Base-by-base conservation (phyloP, 371 early-diverging fungal species). In the Chytridiales sp. region DNA sequence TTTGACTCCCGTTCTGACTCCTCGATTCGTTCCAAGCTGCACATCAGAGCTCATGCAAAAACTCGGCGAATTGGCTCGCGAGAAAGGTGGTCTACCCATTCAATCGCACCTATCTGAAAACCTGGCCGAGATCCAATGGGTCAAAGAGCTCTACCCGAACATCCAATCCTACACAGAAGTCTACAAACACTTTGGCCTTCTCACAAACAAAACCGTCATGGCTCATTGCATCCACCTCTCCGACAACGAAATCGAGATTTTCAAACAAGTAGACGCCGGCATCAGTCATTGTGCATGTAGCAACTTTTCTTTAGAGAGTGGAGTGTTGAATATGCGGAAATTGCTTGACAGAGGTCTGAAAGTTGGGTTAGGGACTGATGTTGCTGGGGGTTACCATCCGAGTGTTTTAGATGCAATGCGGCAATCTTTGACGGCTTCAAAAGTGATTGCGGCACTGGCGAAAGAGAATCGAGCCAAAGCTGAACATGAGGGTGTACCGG, bases 331-430 rank as follows among this genome's bases (percentile, higher is more conserved):
- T 62, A 89, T 95, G 35, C 80, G 92, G 24, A 77, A 82, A 44
- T 74, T 92, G 58, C 53, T 93, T 19, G 62, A 77, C 32, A 71
- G 75, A 35, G 90, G 85, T 3, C 69, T 91, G 53, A 70, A 70
- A 30, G 88, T 93, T n/a, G 92, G 93, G 4, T 73, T 96, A 49
- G 97, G 97, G 30, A 94, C 93, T 5, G 97, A 96, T 75, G 89
- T 92, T 3, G 85, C 92, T 32, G 95, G 92, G 43, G 95, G 97
- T 2, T 91, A 83, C 66, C 74, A 86, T n/a, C 86, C 90, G 21
- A 87, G 87, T 21, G 86, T 96, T 54, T 66, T 94, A 41, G 92
- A 93, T 59, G 88, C 93, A 5, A 82, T 94, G 61, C 86, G 94
- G 11, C 76, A 84, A 32, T 84, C 91, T 0, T 77, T 91, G 21